Percentiles rank a stretch among this genome's conserved stretches.
These are phyloP conservation scores for Canna indica DNA, from an alignment of 176 grass and related monocot species.

Conservation along the genomic window DNA sequence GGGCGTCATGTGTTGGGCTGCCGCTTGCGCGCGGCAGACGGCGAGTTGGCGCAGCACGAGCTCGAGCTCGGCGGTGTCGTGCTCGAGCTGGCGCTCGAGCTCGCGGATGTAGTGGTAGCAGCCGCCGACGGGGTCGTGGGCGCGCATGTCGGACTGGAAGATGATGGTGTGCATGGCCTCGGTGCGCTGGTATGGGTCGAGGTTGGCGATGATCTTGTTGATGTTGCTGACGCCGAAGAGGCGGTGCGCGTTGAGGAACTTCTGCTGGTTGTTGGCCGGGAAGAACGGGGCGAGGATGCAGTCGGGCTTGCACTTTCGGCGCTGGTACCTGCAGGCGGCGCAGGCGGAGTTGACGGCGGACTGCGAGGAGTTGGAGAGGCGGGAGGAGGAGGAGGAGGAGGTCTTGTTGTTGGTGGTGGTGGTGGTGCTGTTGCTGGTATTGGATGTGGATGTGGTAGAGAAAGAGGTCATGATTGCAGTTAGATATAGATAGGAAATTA, in stretches of 20 bases:
- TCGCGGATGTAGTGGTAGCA: conserved; percentile 8
- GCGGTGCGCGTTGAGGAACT: conserved; percentile 43
- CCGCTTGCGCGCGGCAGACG: conserved; percentile 15
- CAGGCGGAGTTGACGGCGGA: conserved; percentile 27
- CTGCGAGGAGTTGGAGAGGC: not conserved
- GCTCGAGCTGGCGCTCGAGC: not conserved
- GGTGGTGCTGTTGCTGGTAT: not conserved
- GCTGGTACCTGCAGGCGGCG: conserved; percentile 62
- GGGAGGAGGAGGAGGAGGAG: not conserved
- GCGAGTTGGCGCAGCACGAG: not conserved
- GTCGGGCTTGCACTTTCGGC: conserved; percentile 46
- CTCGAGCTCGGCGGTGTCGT: not conserved
- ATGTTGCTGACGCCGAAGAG: conserved; percentile 64
- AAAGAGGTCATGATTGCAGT: not conserved
- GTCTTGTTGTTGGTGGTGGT: not conserved
- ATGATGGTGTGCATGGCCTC: conserved; percentile 45
- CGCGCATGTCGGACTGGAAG: conserved; percentile 39
- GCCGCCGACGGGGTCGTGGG: conserved; percentile 27
- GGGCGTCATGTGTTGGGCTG: not conserved
- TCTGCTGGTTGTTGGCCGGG: conserved; percentile 48
- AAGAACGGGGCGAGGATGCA: conserved; percentile 53
- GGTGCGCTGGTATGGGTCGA: conserved; percentile 8
- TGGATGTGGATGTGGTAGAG: not conserved
- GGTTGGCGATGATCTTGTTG: conserved; percentile 18
- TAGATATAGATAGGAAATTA: no score